These are phyloP conservation scores for Jamesozyma lodderae DNA, from an alignment of 805 yeast genomes.

Conservation along the genomic window DNA sequence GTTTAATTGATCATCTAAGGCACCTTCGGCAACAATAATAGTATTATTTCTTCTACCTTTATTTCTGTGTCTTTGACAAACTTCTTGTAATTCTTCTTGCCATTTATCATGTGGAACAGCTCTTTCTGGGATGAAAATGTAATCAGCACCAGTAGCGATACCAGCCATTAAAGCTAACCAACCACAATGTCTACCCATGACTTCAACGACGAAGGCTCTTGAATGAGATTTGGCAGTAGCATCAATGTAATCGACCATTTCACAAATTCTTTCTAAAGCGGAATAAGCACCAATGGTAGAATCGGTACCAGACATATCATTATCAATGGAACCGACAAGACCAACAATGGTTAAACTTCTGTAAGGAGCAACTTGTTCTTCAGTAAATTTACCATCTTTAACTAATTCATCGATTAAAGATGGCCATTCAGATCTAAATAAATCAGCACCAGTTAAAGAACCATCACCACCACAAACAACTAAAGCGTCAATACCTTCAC, in stretches of 20 bases:
- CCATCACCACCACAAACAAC: conserved; percentile 99
- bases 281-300: conserved; percentile 95
- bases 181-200: conserved; percentile 99
- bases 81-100: conserved; percentile 69
- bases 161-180: conserved; percentile 98
- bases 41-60: conserved; percentile 91
- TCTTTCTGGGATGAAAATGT: conserved; percentile 86
- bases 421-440: conserved; percentile 94
- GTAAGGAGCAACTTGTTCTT: conserved; percentile 51
- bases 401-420: conserved; percentile 66
- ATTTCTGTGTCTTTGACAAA: conserved; percentile 69
- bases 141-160: conserved; percentile 92
- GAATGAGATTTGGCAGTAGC: conserved; percentile 97
- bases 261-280: conserved; percentile 84
- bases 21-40: conserved; percentile 98
- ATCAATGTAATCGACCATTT: conserved; percentile 91
- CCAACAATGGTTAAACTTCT: conserved; percentile 81
- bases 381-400: conserved; percentile 44
- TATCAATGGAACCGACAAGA: conserved; percentile 92
- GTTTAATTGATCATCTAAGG: conserved; percentile 69
- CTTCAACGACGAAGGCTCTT: conserved; percentile 95
- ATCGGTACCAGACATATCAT: conserved; percentile 96
- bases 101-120: conserved; percentile 71
- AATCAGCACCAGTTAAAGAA: conserved; percentile 93
- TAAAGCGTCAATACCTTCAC: conserved; percentile 85